Percentiles rank a stretch among this genome's conserved stretches.
These are phyloP conservation scores for Hirsutella rhossiliensis DNA, from an alignment of 2,329 filamentous ascomycete species.

Conservation along the genomic window DNA sequence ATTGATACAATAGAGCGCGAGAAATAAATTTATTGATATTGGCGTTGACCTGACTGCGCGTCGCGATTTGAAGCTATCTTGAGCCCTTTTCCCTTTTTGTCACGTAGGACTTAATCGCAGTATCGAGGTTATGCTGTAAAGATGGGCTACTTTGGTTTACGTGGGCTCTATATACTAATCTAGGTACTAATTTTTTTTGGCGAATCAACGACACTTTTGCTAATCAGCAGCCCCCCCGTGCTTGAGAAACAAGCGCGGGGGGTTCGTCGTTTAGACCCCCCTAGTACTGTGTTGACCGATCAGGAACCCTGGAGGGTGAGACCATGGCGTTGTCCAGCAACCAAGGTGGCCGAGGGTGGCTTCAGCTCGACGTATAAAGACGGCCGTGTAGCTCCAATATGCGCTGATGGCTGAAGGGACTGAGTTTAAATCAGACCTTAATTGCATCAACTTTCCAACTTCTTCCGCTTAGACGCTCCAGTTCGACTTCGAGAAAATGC, in stretches of 20 bases:
- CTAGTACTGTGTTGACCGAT: neutral
- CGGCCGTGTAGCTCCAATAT: too few relatives aligned
- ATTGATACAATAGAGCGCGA: too few relatives aligned
- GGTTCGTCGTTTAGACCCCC: neutral
- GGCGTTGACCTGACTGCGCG: too few relatives aligned
- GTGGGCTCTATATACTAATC: neutral
- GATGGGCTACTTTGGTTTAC: neutral
- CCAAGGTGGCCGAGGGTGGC: neutral
- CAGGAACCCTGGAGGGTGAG: neutral
- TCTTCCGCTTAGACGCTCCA: neutral
- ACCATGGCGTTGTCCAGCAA: neutral
- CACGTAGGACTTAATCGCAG: neutral
- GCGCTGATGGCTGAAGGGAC: too few relatives aligned
- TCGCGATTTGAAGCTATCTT: neutral
- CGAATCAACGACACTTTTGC: neutral
- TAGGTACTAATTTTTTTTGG: neutral
- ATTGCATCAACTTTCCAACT: too few relatives aligned
- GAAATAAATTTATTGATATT: too few relatives aligned
- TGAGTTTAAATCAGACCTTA: too few relatives aligned
- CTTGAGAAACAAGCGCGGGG: neutral
- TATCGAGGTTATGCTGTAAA: neutral
- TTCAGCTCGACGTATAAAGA: neutral
- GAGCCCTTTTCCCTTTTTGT: neutral
- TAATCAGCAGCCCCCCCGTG: neutral
- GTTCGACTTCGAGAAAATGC: conserved; percentile 7